A percentile compares a stretch with the other conserved stretches of the same genome.
phyloP scores from a whole-genome alignment of 176 grass and related monocot species.

The Carex pumila region DNA sequence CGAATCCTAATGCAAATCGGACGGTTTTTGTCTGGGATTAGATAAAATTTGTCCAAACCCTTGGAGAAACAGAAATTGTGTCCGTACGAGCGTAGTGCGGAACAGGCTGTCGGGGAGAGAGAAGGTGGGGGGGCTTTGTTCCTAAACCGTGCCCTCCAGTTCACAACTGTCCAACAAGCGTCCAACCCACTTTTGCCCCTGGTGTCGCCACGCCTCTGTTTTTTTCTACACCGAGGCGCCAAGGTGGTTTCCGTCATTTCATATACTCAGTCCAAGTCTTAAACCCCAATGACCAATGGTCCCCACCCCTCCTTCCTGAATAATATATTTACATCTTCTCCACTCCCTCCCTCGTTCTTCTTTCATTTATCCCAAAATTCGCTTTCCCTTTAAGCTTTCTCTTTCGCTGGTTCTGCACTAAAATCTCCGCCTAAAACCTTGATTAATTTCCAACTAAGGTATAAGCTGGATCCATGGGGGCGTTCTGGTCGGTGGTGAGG shows the following conservation, averaged over 20 bases:
- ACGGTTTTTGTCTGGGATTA: no score
- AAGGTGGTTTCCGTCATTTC: constrained; percentile 5
- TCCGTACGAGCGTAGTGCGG: constrained; percentile 9
- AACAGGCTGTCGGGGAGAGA: constrained; percentile 6
- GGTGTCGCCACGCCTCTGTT: constrained; percentile 6
- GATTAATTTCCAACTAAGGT: not conserved
- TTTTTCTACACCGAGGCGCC: not conserved
- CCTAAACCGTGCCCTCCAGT: not conserved
- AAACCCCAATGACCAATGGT: not conserved
- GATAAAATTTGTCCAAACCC: no score
- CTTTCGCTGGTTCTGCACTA: not conserved
- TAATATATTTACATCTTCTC: not conserved
- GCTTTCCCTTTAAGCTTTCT: not conserved
- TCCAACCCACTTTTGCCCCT: constrained; percentile 6
- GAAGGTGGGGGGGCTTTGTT: not conserved
- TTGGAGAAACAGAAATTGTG: not conserved
- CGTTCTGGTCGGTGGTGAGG: constrained; percentile 50
- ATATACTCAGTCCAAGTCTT: not conserved
- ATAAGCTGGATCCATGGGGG: constrained; percentile 44
- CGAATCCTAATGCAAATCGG: no score
- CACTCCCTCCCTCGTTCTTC: not conserved
- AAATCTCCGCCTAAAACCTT: not conserved
- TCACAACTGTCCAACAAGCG: not conserved
- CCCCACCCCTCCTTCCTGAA: not conserved
- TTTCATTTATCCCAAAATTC: not conserved